phyloP scores from a whole-genome alignment of 768 basidiomycete species.

The Pisolithus orientalis region DNA sequence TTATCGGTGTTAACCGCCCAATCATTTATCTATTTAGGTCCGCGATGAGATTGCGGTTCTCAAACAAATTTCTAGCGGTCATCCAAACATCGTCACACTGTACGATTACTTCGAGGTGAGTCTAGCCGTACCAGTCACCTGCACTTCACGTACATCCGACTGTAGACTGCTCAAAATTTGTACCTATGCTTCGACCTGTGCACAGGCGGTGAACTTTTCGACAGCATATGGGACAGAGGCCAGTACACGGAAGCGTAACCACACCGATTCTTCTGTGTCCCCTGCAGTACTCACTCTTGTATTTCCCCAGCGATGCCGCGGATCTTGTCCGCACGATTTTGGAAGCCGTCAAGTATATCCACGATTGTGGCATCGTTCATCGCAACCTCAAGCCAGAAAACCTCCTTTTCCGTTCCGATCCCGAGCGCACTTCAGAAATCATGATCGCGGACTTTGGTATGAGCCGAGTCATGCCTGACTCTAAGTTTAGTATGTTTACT shows the following conservation, averaged over 20 bases:
- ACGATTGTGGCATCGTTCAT: conserved; percentile 89
- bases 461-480: conserved; percentile 84
- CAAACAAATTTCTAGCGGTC: conserved; percentile 87
- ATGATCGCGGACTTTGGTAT: conserved; percentile 98
- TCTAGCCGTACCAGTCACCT: conserved; percentile 3
- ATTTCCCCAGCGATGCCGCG: conserved; percentile 71
- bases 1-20: conserved; percentile 6
- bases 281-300: conserved; percentile 14
- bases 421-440: conserved; percentile 81
- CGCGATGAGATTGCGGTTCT: conserved; percentile 96
- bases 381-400: conserved; percentile 98
- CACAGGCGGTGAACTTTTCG: conserved; percentile 95
- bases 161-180: conserved; percentile 82
- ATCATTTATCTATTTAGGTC: conserved; percentile 44
- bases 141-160: neutral
- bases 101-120: conserved; percentile 93
- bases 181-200: conserved; percentile 96
- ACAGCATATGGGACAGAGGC: conserved; percentile 95
- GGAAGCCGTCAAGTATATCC: conserved; percentile 85
- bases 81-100: conserved; percentile 86
- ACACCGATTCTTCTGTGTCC: neutral
- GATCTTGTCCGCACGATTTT: conserved; percentile 82
- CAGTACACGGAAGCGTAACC: conserved; percentile 91
- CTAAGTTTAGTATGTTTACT: conserved; percentile 80
- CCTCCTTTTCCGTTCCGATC: conserved; percentile 84